Evolutionary conservation across 169 alveolate genomes (phyloP), one percentile per base, ranked within the genome.

Genomic region (Neospora caninum): DNA sequence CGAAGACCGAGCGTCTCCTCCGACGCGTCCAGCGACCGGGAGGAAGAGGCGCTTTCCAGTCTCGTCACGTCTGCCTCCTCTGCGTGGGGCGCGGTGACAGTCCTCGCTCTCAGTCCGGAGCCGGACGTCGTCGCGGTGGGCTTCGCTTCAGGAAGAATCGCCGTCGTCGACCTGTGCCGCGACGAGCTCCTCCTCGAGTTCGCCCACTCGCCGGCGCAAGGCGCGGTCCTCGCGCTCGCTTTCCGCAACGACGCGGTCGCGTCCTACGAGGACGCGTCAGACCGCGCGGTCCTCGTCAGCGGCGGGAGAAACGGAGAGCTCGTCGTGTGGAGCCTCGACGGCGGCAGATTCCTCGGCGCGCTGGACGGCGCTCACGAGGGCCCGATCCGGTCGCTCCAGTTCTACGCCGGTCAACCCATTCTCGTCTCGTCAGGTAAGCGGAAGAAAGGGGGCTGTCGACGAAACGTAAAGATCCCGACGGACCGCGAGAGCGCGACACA

Each of bases 81-180:
- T 54, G 92, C 83, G 43, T 43, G 83, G 41, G 92, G 73, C 29
- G 82, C 45, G 20, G 88, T 91, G 45, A 91, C 94, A 43, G n/a
- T 42, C 36, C 4, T 45, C 22, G 89, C 89, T 43, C n/a, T 10
- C 64, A 31, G 91, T 36, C 78, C 84, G 36, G 43, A 67, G 36
- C 67, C 83, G 10, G 94, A 82, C 78, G 92, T 92, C 86, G 87
- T 83, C 31, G 94, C 80, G 0, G 91, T 82, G 34, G 94, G 94
- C n/a, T 92, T 41, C 49, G 6, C 70, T 25, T 34, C 70, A 42
- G 94, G 94, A 34, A 20, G 78, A 18, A 42, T 92, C 18, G 43
- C 53, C 6, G 39, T 92, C n/a, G 31, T 80, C 6, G 94, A 92
- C 53, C 25, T 83, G 31, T 13, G 58, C 88, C 45, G 41, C 43